Conservation (phyloP, 2,329 filamentous ascomycete species). For the Rutstroemia sydowiana region DNA sequence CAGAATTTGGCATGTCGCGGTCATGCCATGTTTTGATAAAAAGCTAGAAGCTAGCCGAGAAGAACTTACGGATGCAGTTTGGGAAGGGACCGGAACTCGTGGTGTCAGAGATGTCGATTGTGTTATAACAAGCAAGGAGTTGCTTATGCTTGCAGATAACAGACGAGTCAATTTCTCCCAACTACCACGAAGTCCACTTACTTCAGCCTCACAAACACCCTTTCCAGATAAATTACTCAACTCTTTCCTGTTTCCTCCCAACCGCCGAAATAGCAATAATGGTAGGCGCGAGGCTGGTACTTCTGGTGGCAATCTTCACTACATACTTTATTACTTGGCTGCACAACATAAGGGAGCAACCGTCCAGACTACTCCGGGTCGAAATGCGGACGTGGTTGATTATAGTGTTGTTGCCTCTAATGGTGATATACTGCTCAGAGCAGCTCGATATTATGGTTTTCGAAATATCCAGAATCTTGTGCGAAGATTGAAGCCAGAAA, state of each 20-base stretch:
- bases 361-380: conserved; percentile 65
- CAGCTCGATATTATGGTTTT: conserved; percentile 93
- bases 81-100: conserved; percentile 48
- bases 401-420: conserved; percentile 58
- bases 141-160: conserved; percentile 80
- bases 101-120: conserved; percentile 88
- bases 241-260: conserved; percentile 65
- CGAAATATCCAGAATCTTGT: conserved; percentile 98
- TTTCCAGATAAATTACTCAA: conserved; percentile 71
- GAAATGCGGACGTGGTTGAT: conserved; percentile 87
- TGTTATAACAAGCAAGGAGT: conserved; percentile 92
- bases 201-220: conserved; percentile 37
- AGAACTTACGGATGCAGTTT: conserved; percentile 77
- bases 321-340: conserved; percentile 71
- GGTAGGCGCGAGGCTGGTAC: conserved; percentile 57
- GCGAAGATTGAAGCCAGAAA: conserved; percentile 77
- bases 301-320: conserved; percentile 83
- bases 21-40: conserved; percentile 99
- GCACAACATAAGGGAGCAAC: conserved; percentile 62
- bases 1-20: conserved; percentile 85
- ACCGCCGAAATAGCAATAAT: conserved; percentile 34
- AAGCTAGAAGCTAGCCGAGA: conserved; percentile 92
- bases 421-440: conserved; percentile 60
- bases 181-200: conserved; percentile 53
- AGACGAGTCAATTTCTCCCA: conserved; percentile 69